Evolutionary conservation across 2,329 filamentous ascomycete species (phyloP), one percentile per base, ranked within the genome.

Genomic region (Colletotrichum sp.): DNA sequence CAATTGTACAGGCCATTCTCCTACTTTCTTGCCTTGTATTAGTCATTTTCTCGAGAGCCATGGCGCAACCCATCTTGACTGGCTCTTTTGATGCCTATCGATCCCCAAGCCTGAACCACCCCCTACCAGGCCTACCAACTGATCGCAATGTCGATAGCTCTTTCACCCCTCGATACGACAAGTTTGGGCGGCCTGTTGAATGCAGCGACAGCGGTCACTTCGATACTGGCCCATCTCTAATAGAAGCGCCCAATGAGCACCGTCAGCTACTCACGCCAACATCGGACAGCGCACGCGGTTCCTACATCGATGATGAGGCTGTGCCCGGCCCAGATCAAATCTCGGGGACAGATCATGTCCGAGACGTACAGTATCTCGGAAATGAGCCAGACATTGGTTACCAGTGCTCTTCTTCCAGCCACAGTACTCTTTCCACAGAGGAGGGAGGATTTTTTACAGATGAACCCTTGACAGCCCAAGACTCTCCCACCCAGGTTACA

Each of bases 1-100:
- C 95, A 6, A 97, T 99, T 74, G 91, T 98, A 38, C 97, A 99
- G 84, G 96, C 94, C 61, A 92, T 98, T 7, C 90, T 99, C 10
- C 90, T 99, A 8, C 90, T 99, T 1, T 92, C 96, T 61, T 98
- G 96, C 80, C 91, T 99, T 12, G 93, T 94, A 1, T 89, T 99
- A 2, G 95, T 98, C 26, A 93, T 99, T 48, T 98, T 99, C 82
- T 92, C 91, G 15, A 63, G 74, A 34, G 72, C 71, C 18, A 76
- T 75, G 52, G 58, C 72, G 24, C 74, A 76, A 15, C 74, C 74
- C 52, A 75, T 75, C n/a, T 24, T 71, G 7, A 69, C 72, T 28
- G 43, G 58, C 21, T 71, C 65, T 8, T 76, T 71, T 34, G 74
- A 76, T 16, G 26, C 67, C 15, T 61, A 67, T 32, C 36, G 65